Evolutionary conservation across 2,329 filamentous ascomycete species (phyloP).

Genomic region (Diplocarpon rosae): DNA sequence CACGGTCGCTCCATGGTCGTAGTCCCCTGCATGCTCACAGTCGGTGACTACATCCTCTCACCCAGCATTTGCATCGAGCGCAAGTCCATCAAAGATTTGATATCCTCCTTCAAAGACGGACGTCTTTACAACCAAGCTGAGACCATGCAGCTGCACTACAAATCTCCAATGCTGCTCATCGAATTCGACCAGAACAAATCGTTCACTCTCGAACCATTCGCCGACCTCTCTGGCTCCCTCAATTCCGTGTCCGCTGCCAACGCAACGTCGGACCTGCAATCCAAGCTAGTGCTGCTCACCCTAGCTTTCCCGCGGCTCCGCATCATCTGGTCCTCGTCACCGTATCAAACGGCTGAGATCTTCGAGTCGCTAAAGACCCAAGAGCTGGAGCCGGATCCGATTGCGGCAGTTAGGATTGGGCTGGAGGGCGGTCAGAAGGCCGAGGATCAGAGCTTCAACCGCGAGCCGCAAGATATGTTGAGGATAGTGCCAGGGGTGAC

Average conservation of each 20-base stretch:
- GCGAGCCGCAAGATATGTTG: conserved; percentile 85
- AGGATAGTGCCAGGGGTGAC: conserved; percentile 74
- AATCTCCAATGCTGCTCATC: conserved; percentile 79
- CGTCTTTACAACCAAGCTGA: conserved; percentile 87
- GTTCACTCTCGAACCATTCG: conserved; percentile 81
- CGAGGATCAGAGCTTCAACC: conserved; percentile 65
- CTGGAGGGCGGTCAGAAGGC: conserved; percentile 53
- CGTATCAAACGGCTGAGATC: conserved; percentile 95
- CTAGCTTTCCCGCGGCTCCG: conserved; percentile 82
- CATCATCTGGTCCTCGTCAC: conserved; percentile 87
- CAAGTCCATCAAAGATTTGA: conserved; percentile 84
- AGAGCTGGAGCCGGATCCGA: conserved; percentile 80
- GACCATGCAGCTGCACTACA: conserved; percentile 90
- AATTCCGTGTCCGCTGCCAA: conserved; percentile 50
- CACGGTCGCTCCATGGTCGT: conserved; percentile 83
- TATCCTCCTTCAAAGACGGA: conserved; percentile 84
- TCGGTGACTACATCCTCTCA: conserved; percentile 90
- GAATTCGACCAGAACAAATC: conserved; percentile 97
- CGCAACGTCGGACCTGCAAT: conserved; percentile 67
- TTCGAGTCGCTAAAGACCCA: conserved; percentile 88
- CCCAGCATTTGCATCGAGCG: conserved; percentile 88
- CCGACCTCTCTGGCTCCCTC: conserved; percentile 52
- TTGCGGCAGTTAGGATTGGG: conserved; percentile 74
- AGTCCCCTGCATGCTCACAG: conserved; percentile 89
- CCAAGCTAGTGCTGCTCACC: conserved; percentile 83